Evolutionary conservation across 2,329 filamentous ascomycete species (phyloP).

Genomic region (Metarhizium album): DNA sequence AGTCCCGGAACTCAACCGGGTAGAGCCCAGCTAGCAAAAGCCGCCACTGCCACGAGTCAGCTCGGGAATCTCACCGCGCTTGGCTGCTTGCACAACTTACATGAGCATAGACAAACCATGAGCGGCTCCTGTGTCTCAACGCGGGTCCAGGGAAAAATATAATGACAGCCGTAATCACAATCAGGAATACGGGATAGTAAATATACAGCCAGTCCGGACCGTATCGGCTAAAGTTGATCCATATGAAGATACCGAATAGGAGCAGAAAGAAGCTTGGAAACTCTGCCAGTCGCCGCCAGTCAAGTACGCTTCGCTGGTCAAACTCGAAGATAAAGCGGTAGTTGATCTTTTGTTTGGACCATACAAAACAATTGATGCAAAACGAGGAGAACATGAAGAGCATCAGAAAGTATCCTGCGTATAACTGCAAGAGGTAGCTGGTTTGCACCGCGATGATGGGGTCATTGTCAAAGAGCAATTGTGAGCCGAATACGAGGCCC

Average conservation of each 20-base stretch:
- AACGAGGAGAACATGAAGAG: conserved; percentile 75
- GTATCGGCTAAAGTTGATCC: conserved; percentile 74
- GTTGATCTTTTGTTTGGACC: conserved; percentile 79
- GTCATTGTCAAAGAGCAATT: conserved; percentile 42
- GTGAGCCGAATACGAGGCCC: conserved; percentile 49
- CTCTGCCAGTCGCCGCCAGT: conserved; percentile 82
- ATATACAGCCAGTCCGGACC: conserved; percentile 59
- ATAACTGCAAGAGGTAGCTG: conserved; percentile 73
- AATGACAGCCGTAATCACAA: conserved; percentile 55
- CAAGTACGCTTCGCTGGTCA: conserved; percentile 71
- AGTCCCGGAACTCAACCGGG: conserved; percentile 92
- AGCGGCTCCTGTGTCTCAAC: conserved; percentile 64
- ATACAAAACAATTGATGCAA: conserved; percentile 72
- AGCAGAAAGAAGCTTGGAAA: conserved; percentile 79
- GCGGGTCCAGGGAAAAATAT: conserved; percentile 67
- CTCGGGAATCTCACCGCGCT: background rate
- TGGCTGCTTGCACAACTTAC: conserved; percentile 37
- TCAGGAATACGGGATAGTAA: conserved; percentile 77
- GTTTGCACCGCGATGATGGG: conserved; percentile 39
- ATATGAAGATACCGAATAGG: conserved; percentile 68
- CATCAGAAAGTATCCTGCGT: conserved; percentile 83
- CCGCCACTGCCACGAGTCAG: conserved; percentile 51
- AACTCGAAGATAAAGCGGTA: conserved; percentile 97
- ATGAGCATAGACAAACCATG: conserved; percentile 84
- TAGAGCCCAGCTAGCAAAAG: conserved; percentile 77